Evolutionary conservation across 179 eudicot species (phyloP).

Genomic region (Silene vulgaris): DNA sequence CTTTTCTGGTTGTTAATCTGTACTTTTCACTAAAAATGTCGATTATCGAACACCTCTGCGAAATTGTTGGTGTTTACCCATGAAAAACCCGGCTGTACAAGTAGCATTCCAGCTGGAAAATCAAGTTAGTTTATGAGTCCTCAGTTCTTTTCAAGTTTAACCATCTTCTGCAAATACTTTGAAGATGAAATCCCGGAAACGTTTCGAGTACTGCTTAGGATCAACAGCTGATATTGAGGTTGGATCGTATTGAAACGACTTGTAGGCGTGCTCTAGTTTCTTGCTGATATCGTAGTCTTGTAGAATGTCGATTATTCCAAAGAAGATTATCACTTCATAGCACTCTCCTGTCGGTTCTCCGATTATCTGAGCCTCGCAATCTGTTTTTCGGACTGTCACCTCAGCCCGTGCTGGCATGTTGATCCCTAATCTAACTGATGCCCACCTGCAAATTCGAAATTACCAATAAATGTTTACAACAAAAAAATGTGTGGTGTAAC

Average conservation of each 20-base stretch:
- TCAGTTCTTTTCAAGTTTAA: slow-evolving; percentile 9
- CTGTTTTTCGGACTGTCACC: slow-evolving; percentile 52
- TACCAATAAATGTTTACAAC: too few species aligned
- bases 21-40: slow-evolving; percentile 21
- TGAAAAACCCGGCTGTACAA: slow-evolving; percentile 6
- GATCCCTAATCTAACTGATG: slow-evolving; percentile 55
- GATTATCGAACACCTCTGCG: slow-evolving; percentile 6
- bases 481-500: too few species aligned
- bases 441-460: slow-evolving; percentile 36
- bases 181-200: slow-evolving; percentile 70
- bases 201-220: slow-evolving; percentile 66
- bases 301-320: slow-evolving; percentile 76
- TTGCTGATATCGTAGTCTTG: slow-evolving; percentile 90
- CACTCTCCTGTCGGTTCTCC: slow-evolving; percentile 75
- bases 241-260: slow-evolving; percentile 71
- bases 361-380: slow-evolving; percentile 43
- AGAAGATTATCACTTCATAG: slow-evolving; percentile 59
- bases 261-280: slow-evolving; percentile 87
- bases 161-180: slow-evolving; percentile 60
- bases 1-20: slow-evolving; percentile 27
- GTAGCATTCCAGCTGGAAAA: slow-evolving; percentile 25
- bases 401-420: slow-evolving; percentile 76
- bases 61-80: too few species aligned
- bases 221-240: slow-evolving; percentile 85
- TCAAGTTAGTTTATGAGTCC: slow-evolving; percentile 7